These are phyloP conservation scores for Penicillium aurantiogriseum DNA, from an alignment of 2,329 filamentous ascomycete species.

Conservation along the genomic window DNA sequence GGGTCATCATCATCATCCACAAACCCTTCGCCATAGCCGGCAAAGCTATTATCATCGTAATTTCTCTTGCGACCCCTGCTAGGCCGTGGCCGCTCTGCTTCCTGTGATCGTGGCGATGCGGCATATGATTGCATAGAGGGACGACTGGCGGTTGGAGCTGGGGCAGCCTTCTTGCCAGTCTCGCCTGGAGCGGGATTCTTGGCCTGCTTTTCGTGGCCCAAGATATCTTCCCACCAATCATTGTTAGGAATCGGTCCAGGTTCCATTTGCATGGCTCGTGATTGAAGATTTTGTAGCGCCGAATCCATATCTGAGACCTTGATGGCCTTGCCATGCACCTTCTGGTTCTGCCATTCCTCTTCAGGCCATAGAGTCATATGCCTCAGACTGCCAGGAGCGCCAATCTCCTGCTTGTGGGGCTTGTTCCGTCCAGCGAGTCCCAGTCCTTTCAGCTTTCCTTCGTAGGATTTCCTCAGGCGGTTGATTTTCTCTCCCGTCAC, in stretches of 20 bases:
- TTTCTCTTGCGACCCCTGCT: conserved; percentile 50
- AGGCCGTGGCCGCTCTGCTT: conserved; percentile 40
- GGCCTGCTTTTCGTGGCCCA: conserved; percentile 49
- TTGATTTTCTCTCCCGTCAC: conserved; percentile 65
- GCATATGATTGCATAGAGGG: conserved; percentile 29
- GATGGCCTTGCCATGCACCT: conserved; percentile 48
- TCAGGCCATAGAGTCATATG: conserved; percentile 50
- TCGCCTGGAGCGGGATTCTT: conserved; percentile 35
- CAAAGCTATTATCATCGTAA: conserved; percentile 53
- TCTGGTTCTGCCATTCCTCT: conserved; percentile 52
- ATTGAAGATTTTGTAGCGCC: conserved; percentile 42
- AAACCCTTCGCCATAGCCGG: conserved; percentile 52
- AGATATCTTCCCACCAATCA: conserved; percentile 49
- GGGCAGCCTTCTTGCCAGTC: conserved; percentile 30
- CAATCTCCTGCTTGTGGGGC: conserved; percentile 45
- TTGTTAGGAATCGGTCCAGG: conserved; percentile 47
- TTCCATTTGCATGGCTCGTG: conserved; percentile 49
- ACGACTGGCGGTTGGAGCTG: conserved; percentile 25
- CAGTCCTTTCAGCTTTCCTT: conserved; percentile 51
- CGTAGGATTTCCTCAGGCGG: conserved; percentile 57
- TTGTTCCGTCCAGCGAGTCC: conserved; percentile 50
- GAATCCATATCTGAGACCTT: conserved; percentile 44
- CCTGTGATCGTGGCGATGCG: conserved; percentile 28
- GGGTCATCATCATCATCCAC: conserved; percentile 49
- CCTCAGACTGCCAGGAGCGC: conserved; percentile 39